Conservation (phyloP, 352 stramenopile species). For the Pythium biforme region DNA sequence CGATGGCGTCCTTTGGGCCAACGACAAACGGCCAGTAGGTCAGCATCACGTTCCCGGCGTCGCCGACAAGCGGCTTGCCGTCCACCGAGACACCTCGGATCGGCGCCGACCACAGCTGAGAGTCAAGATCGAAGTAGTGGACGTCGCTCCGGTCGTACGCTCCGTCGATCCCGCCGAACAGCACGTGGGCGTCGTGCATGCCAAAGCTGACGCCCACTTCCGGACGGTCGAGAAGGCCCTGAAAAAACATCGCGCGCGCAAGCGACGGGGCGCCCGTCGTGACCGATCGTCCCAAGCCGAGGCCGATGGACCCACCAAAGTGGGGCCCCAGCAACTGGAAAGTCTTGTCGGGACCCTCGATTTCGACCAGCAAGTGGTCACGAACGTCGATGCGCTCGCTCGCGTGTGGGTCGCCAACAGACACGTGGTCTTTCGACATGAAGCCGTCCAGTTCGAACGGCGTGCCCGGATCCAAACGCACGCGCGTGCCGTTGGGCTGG, state of each 20-base stretch:
- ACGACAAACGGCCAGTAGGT: neutral
- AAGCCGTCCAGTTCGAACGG: conserved; percentile 13
- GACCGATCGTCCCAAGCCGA: neutral
- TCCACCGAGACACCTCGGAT: neutral
- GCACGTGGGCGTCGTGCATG: neutral
- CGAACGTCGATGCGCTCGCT: neutral
- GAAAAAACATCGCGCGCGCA: conserved; percentile 1
- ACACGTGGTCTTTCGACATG: conserved; percentile 9
- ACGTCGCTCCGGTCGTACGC: conserved; percentile 5
- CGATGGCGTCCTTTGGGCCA: neutral
- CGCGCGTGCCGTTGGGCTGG: conserved; percentile 16
- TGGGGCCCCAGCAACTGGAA: neutral
- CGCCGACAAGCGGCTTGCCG: neutral
- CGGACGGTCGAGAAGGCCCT: conserved; percentile 2
- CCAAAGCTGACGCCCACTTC: conserved; percentile 8
- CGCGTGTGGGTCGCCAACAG: neutral
- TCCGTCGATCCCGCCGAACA: conserved; percentile 11
- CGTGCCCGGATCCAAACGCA: neutral
- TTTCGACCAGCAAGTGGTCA: conserved; percentile 9
- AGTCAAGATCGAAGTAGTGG: neutral
- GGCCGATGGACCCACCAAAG: neutral
- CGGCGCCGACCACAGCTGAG: conserved; percentile 2
- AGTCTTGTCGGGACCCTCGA: neutral
- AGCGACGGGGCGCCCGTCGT: conserved; percentile 6
- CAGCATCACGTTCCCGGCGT: neutral